A percentile compares a stretch with the other conserved stretches of the same genome.
Evolutionary conservation across 2,329 filamentous ascomycete species (phyloP).

Genomic region (Hymenotorrendiella dingleyae): DNA sequence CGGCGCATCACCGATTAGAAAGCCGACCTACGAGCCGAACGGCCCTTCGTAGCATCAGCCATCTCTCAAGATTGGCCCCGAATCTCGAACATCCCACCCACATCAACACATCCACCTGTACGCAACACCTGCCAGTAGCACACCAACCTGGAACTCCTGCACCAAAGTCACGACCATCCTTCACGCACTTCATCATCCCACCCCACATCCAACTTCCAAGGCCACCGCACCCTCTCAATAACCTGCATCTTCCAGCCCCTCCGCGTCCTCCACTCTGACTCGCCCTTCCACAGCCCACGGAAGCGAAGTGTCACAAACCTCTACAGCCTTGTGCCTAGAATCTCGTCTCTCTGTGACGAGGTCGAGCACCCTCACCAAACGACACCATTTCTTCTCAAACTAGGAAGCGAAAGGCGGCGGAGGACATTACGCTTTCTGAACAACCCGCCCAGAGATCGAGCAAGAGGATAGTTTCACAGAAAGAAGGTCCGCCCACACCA

Average conservation of each 20-base stretch:
- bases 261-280: slow-evolving; percentile 3
- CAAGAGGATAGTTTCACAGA: slow-evolving; percentile 33
- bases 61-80: too few relatives aligned
- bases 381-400: slow-evolving; percentile 47
- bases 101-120: too few relatives aligned
- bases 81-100: too few relatives aligned
- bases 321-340: slow-evolving; percentile 27
- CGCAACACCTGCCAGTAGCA: too few relatives aligned
- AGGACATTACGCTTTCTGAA: slow-evolving; percentile 33
- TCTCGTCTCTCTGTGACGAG: slow-evolving; percentile 23
- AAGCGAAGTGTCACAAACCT: background rate
- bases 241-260: background rate
- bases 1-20: too few relatives aligned
- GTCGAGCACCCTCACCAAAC: slow-evolving; percentile 22
- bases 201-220: too few relatives aligned
- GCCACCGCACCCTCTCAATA: background rate
- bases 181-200: too few relatives aligned
- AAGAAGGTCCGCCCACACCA: slow-evolving; percentile 47
- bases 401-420: slow-evolving; percentile 48
- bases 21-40: too few relatives aligned
- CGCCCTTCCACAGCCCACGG: background rate
- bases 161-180: too few relatives aligned
- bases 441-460: slow-evolving; percentile 29
- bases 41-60: too few relatives aligned
- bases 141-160: too few relatives aligned